phyloP scores from a whole-genome alignment of 2,329 filamentous ascomycete species.

The Colletotrichum lini region DNA sequence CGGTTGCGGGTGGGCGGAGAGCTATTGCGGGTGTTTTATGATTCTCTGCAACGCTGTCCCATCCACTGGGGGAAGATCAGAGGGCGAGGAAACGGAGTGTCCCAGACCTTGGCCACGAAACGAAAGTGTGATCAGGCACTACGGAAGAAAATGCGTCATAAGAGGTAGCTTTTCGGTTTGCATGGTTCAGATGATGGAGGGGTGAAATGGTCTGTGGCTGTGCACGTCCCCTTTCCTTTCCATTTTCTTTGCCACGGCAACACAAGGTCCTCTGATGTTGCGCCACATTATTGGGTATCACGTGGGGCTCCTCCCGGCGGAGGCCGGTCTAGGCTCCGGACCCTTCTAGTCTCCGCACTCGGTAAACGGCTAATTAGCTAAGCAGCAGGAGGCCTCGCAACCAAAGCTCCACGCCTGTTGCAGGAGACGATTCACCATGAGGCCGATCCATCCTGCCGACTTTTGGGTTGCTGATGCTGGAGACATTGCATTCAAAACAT shows the following conservation, averaged over 20 bases:
- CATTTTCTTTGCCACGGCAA: slow-evolving; percentile 39
- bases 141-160: slow-evolving; percentile 49
- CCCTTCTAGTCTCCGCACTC: not conserved
- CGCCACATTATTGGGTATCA: slow-evolving; percentile 31
- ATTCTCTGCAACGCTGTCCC: slow-evolving; percentile 33
- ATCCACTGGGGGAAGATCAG: slow-evolving; percentile 20
- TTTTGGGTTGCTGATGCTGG: not conserved
- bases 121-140: slow-evolving; percentile 36
- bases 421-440: not conserved
- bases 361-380: not conserved
- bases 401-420: not conserved
- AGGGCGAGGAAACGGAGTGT: slow-evolving; percentile 26
- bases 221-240: slow-evolving; percentile 42
- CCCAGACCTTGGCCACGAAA: slow-evolving; percentile 38
- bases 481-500: not conserved
- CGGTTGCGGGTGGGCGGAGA: slow-evolving; percentile 23
- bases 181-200: slow-evolving; percentile 37
- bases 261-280: slow-evolving; percentile 15
- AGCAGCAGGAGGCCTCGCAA: not conserved
- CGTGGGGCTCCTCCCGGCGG: slow-evolving; percentile 11
- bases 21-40: slow-evolving; percentile 31
- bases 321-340: slow-evolving; percentile 11
- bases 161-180: slow-evolving; percentile 42
- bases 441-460: not conserved
- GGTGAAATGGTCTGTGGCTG: slow-evolving; percentile 45